Percentiles rank a stretch among this genome's conserved stretches.
Evolutionary conservation across 2,329 filamentous ascomycete genomes (phyloP).

Genomic region (Hymenoscyphus occultus): DNA sequence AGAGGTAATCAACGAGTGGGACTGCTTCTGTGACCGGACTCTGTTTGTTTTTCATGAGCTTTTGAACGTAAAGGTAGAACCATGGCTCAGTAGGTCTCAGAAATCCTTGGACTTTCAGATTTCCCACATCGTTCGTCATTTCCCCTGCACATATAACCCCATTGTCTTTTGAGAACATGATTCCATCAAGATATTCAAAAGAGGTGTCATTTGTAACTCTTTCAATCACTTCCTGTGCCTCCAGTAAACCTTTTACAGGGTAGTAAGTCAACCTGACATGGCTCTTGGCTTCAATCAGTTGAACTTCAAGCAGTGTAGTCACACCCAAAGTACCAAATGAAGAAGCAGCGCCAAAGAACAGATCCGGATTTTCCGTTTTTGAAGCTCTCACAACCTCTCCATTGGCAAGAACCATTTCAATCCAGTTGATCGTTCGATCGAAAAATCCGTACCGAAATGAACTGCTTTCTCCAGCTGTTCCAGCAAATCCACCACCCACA

Average conservation of each 20-base stretch:
- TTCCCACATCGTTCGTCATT: conserved; percentile 40
- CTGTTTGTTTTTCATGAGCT: conserved; percentile 27
- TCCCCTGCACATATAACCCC: conserved; percentile 53
- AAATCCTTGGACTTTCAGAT: conserved; percentile 43
- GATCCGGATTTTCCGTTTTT: conserved; percentile 45
- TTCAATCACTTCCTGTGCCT: conserved; percentile 43
- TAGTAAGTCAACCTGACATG: conserved; percentile 56
- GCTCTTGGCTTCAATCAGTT: conserved; percentile 49
- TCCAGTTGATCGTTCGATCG: conserved; percentile 56
- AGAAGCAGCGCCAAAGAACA: conserved; percentile 58
- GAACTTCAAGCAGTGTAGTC: conserved; percentile 56
- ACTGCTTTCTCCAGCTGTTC: conserved; percentile 63
- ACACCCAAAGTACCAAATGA: conserved; percentile 60
- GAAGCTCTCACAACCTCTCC: conserved; percentile 53
- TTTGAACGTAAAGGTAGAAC: conserved; percentile 59
- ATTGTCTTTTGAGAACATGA: conserved; percentile 44
- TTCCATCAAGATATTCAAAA: conserved; percentile 59
- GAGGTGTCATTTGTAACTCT: conserved; percentile 25
- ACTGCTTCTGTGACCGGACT: conserved; percentile 37
- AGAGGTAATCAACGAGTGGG: conserved; percentile 51
- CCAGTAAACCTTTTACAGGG: conserved; percentile 41
- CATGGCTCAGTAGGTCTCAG: conserved; percentile 55
- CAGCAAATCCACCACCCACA: conserved; percentile 62
- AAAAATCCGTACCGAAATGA: conserved; percentile 65
- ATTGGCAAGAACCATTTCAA: conserved; percentile 60